phyloP scores from a whole-genome alignment of 257 asterid genomes.

The Fraxinus cuspidata region DNA sequence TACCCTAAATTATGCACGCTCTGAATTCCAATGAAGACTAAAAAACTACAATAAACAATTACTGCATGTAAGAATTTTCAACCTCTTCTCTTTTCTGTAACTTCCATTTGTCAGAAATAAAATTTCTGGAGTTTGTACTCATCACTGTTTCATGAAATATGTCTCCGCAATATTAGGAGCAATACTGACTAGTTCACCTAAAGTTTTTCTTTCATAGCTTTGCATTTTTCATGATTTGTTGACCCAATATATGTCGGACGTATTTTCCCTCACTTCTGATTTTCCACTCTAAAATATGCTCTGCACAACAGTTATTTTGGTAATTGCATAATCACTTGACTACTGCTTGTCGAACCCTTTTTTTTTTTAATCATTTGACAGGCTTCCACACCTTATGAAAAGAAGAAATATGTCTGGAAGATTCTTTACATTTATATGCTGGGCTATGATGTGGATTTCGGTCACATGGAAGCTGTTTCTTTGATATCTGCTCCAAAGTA shows the following conservation, averaged over 20 bases:
- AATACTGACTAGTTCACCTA: not conserved
- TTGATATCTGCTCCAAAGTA: conserved; percentile 98
- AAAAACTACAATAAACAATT: not conserved
- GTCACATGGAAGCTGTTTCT: conserved; percentile 99
- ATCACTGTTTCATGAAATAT: conserved; percentile 7
- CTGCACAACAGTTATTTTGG: not conserved
- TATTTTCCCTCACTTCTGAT: not conserved
- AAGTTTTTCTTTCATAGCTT: not conserved
- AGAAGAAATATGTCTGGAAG: conserved; percentile 99
- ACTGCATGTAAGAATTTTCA: not conserved
- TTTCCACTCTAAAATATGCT: not conserved
- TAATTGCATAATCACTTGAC: not conserved
- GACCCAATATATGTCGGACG: not conserved
- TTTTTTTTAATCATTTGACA: conserved; percentile 33
- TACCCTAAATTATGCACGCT: conserved; percentile 14
- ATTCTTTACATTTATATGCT: conserved; percentile 98
- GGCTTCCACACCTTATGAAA: conserved; percentile 93
- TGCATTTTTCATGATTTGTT: not conserved
- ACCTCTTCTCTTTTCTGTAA: not conserved
- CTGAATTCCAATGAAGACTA: conserved; percentile 2
- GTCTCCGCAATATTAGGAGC: not conserved
- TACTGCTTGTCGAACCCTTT: not conserved
- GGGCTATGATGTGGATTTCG: conserved; percentile 99
- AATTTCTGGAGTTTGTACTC: not conserved
- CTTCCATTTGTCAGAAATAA: conserved; percentile 12